Base-by-base conservation (phyloP, 768 basidiomycete species). In the Boletus tomentosulus region DNA sequence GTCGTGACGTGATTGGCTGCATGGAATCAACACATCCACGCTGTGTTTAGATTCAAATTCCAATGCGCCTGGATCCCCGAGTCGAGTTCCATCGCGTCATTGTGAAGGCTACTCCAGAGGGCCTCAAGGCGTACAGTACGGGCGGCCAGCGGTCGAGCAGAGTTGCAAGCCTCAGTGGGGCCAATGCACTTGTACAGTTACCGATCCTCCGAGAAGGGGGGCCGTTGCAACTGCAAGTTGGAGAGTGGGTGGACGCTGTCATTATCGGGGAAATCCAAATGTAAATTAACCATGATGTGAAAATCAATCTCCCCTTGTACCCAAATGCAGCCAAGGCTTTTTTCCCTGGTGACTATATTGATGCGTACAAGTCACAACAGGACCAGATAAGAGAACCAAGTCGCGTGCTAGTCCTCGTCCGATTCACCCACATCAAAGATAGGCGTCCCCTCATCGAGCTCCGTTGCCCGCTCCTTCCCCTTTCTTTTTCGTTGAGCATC, bases 71-170 rank as follows among this genome's bases (percentile, higher is more conserved):
- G 27, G 89, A 93, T 63, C 66, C 84, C 9, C 78, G 92, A 10
- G 81, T 83, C 1, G 92, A 93, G 62, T 94, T 89, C 69, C 92
- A 95, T 67, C 85, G 92, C 6, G 91, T 86, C 3, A 60, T 82
- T 15, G 75, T 94, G 37, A 71, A 71, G n/a, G 72, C 76, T 1
- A 57, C 59, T 0, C 49, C 62, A 5, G 67, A 70, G 28, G 78
- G 78, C 8, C 73, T 91, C 50, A 76, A 75, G 51, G 92, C 90
- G 2, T 80, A 76, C 58, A 92, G 86, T 51, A 95, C 92, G 0
- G 92, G 93, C 24, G 89, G 91, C 0, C 93, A 96, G 66, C 76
- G 92, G 6, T 92, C 91, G 16, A 90, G 87, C 62, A 76, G 89
- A 24, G 85, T 87, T 4, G 86, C 86, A 12, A 93, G 91, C 60